A percentile compares a stretch with the other conserved stretches of the same genome.
Evolutionary conservation across 1,284 basidiomycete species (phyloP).

Genomic region (Pyrrhoderma noxium): DNA sequence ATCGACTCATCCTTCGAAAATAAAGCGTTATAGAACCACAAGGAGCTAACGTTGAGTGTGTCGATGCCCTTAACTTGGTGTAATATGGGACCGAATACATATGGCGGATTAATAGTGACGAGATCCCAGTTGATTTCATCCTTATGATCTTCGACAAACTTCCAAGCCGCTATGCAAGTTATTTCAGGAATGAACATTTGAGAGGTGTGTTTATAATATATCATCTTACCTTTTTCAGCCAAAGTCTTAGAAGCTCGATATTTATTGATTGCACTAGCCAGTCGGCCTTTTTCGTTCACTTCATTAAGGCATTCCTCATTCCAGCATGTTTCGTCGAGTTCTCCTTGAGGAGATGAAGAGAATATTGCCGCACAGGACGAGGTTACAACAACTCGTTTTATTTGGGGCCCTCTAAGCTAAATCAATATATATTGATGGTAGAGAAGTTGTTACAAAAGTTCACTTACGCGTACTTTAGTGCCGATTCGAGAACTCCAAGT

Average conservation of each 20-base stretch:
- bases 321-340: conserved; percentile 7
- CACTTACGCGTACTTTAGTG: conserved; percentile 6
- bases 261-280: not conserved
- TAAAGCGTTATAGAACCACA: conserved; percentile 11
- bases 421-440: not conserved
- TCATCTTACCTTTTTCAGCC: conserved; percentile 5
- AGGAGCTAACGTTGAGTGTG: conserved; percentile 8
- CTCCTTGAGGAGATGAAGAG: not conserved
- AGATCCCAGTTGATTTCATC: conserved; percentile 43
- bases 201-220: not conserved
- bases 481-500: conserved; percentile 2
- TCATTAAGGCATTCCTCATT: conserved; percentile 5
- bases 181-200: conserved; percentile 14
- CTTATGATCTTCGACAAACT: conserved; percentile 51
- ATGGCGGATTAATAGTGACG: conserved; percentile 48
- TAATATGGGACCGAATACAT: conserved; percentile 16
- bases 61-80: conserved; percentile 12
- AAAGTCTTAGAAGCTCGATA: conserved; percentile 10
- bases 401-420: not conserved
- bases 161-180: conserved; percentile 36
- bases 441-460: not conserved
- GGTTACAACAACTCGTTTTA: not conserved
- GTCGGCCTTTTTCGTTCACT: conserved; percentile 3
- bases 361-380: not conserved
- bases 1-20: conserved; percentile 6